Conservation (phyloP, 2,329 filamentous ascomycete genomes). For the Venturiaceae sp. region DNA sequence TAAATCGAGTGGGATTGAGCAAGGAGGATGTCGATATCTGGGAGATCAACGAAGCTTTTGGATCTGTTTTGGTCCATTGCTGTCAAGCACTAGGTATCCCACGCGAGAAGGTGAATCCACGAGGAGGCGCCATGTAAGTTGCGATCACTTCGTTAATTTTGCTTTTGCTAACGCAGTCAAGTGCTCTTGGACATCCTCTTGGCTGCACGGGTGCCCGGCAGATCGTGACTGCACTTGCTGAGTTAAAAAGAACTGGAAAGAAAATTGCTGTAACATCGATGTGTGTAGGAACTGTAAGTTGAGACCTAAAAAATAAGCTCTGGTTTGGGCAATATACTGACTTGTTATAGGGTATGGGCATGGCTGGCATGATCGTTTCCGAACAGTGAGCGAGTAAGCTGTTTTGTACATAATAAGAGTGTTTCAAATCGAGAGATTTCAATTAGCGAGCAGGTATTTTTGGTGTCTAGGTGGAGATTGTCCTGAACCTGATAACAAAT, state of each 20-base stretch:
- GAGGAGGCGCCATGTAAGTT: conserved; percentile 71
- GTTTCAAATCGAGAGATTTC: not conserved
- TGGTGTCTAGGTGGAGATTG: too few relatives aligned
- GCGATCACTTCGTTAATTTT: not conserved
- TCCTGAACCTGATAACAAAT: too few relatives aligned
- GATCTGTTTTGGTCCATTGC: conserved; percentile 35
- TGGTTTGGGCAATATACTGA: not conserved
- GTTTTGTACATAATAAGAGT: not conserved
- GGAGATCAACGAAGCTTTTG: conserved; percentile 99
- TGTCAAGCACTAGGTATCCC: conserved; percentile 75
- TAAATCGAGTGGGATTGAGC: conserved; percentile 73
- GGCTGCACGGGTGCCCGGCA: conserved; percentile 92
- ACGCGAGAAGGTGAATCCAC: conserved; percentile 85
- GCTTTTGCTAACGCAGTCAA: not conserved
- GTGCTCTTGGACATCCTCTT: conserved; percentile 84
- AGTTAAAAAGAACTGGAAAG: conserved; percentile 74
- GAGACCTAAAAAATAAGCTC: not conserved
- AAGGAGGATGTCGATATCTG: conserved; percentile 88
- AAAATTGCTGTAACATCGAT: conserved; percentile 88
- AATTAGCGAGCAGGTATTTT: too few relatives aligned
- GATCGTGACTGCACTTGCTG: conserved; percentile 83
- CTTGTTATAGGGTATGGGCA: conserved; percentile 6
- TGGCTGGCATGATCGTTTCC: conserved; percentile 8
- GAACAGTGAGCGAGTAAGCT: not conserved
- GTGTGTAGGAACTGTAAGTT: conserved; percentile 72